Evolutionary conservation across 768 basidiomycete genomes (phyloP).

Genomic region (Gymnopilus junonius): DNA sequence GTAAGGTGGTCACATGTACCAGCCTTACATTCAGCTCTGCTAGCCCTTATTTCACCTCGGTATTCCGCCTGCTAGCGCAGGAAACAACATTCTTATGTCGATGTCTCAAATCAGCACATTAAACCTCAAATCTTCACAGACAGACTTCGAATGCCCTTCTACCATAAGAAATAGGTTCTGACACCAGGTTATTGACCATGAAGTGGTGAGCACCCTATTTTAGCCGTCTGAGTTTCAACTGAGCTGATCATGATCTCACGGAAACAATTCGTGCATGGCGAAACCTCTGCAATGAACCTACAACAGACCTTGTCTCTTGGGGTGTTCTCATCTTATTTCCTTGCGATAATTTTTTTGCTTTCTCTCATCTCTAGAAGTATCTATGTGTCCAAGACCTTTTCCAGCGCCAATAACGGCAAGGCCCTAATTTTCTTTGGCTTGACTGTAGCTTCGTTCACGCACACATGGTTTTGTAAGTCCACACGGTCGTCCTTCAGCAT

Average conservation of each 20-base stretch:
- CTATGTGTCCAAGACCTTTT: not conserved
- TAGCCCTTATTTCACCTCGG: too few species aligned
- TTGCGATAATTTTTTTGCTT: constrained; percentile 28
- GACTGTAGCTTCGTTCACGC: constrained; percentile 30
- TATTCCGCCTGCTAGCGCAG: too few species aligned
- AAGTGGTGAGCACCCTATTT: too few species aligned
- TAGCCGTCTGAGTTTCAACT: not conserved
- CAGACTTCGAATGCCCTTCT: too few species aligned
- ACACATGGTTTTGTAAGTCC: constrained; percentile 41
- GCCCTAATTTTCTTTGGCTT: constrained; percentile 21
- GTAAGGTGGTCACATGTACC: too few species aligned
- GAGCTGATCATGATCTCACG: not conserved
- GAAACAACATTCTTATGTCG: too few species aligned
- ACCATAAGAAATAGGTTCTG: too few species aligned
- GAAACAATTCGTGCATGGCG: not conserved
- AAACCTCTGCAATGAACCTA: not conserved
- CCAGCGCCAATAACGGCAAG: not conserved
- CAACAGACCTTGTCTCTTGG: constrained; percentile 22
- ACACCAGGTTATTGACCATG: too few species aligned
- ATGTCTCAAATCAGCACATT: too few species aligned
- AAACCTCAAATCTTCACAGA: too few species aligned
- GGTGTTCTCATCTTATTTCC: constrained; percentile 32
- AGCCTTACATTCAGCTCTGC: too few species aligned
- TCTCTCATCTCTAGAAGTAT: constrained; percentile 17
- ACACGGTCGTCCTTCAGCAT: not conserved